phyloP scores from a whole-genome alignment of 228 moss, liverwort and hornwort species.

The Sphagnum fallax region DNA sequence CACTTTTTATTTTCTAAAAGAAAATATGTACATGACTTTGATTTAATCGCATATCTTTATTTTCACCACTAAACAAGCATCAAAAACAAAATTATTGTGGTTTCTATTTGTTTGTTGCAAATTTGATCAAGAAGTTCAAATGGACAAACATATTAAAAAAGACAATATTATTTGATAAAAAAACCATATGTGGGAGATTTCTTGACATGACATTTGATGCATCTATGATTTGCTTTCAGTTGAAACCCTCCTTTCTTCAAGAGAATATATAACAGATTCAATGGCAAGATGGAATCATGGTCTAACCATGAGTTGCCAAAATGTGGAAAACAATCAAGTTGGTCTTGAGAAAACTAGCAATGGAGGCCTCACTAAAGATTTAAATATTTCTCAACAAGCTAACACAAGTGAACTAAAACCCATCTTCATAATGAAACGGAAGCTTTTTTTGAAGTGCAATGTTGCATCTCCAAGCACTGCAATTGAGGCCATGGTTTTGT shows the following conservation, averaged over 20 bases:
- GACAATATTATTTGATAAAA: too few species aligned
- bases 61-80: too few species aligned
- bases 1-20: too few species aligned
- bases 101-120: too few species aligned
- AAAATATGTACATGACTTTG: too few species aligned
- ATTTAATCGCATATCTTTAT: too few species aligned
- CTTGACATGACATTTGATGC: too few species aligned
- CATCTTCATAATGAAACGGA: conserved; percentile 22
- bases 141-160: too few species aligned
- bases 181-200: too few species aligned
- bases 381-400: not conserved
- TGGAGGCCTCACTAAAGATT: not conserved
- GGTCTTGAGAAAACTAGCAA: not conserved
- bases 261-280: conserved; percentile 37
- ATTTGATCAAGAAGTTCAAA: too few species aligned
- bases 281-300: conserved; percentile 28
- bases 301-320: not conserved
- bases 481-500: conserved; percentile 4
- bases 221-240: conserved; percentile 9
- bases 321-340: conserved; percentile 1
- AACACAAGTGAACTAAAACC: conserved; percentile 1
- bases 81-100: too few species aligned
- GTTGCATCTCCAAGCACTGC: conserved; percentile 3
- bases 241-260: conserved; percentile 33
- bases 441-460: conserved; percentile 15